These are phyloP conservation scores for Neodidymelliopsis sp. DNA, from an alignment of 2,329 filamentous ascomycete genomes.

Conservation along the genomic window DNA sequence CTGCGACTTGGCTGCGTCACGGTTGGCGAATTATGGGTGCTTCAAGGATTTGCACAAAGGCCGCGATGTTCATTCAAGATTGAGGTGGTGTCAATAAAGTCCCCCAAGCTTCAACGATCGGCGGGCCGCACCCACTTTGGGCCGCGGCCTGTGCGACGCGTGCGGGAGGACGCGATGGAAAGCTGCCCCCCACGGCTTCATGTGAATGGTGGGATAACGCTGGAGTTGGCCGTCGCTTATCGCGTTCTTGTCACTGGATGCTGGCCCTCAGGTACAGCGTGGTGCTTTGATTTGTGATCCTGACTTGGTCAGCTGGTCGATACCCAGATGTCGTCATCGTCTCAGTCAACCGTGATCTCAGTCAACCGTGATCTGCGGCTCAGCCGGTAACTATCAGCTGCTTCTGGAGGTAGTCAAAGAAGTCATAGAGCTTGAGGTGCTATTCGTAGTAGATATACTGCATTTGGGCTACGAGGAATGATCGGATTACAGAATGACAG, in stretches of 20 bases:
- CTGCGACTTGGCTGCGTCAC: too few species aligned
- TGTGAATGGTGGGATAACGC: not conserved
- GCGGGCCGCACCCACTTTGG: conserved; percentile 25
- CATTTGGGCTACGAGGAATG: conserved; percentile 29
- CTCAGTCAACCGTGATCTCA: too few species aligned
- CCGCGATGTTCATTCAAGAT: not conserved
- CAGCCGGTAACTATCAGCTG: conserved; percentile 38
- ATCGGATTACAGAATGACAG: conserved; percentile 32
- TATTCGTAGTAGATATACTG: conserved; percentile 23
- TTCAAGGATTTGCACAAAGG: not conserved
- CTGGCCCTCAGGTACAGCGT: conserved; percentile 4
- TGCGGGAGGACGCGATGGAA: conserved; percentile 9
- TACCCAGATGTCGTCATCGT: conserved; percentile 43
- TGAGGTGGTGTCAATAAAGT: conserved; percentile 26
- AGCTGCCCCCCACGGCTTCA: conserved; percentile 24
- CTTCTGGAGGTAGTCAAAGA: conserved; percentile 18
- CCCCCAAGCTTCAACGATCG: conserved; percentile 21
- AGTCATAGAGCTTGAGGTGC: conserved; percentile 9
- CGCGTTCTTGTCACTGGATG: too few species aligned
- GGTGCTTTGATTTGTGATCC: conserved; percentile 4
- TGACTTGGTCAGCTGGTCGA: conserved; percentile 27
- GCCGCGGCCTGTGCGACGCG: conserved; percentile 25
- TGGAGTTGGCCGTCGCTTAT: not conserved
- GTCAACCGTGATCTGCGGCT: too few species aligned
- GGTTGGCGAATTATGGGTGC: not conserved